Evolutionary conservation across 768 basidiomycete species (phyloP), one percentile per base, ranked within the genome.

Genomic region (Sistotremastrum suecicum): DNA sequence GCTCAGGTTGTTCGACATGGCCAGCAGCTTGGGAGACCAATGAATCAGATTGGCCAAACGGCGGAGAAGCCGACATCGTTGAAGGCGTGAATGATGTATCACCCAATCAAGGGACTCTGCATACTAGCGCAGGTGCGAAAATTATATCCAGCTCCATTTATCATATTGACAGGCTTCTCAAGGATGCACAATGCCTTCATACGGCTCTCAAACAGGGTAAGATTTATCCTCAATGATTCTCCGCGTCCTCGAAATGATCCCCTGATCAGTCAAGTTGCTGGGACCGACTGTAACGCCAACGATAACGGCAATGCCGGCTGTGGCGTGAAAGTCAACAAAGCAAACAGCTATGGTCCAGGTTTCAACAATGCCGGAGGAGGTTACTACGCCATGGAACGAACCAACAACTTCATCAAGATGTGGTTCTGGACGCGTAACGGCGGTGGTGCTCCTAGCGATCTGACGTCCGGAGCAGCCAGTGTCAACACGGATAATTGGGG

Each of bases 341-440:
- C 60, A 1, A 59, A 66, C 49, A 77, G 70, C 54, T 80, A 68
- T 53, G 80, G 79, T 0, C 70, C 76, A 3, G 55, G 55, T 1
- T 76, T 83, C 61, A 81, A 83, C 54, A 49, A 43, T 37, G 65
- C 66, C 37, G 78, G 78, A 5, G 80, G 79, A 20, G 79, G 79
- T 50, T 80, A 73, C 75, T 80, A 68, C 58, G 80, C 78, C 0
- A 64, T 80, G 54, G 77, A 81, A 55, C 69, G 79, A 34, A 78
- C 78, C 0, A 50, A 59, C 28, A 54, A 56, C 3, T 74, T 67
- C 55, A 75, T 84, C 56, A 79, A 77, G 50, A 65, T 83, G 41
- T 85, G 76, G 74, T 84, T 81, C 63, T 85, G 79, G 78, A 65
- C 76, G 1, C 67, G 78, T 38, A 62, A 59, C 41, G 66, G 59